Conservation (phyloP, 805 yeast species). For the Hanseniaspora singularis region DNA sequence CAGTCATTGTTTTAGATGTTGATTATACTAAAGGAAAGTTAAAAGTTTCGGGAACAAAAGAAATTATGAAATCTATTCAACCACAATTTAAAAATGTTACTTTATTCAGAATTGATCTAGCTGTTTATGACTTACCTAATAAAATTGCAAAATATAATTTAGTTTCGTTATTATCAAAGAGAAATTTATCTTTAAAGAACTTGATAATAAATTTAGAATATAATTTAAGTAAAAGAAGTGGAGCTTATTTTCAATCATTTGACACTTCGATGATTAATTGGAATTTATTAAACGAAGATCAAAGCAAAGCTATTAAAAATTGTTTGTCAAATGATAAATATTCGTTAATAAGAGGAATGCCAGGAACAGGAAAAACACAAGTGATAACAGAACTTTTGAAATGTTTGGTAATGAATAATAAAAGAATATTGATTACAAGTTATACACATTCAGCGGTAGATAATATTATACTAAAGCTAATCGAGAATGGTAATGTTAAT, state of each 20-base stretch:
- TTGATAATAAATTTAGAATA: neutral
- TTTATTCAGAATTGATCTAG: slow-evolving; percentile 62
- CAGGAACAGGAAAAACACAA: slow-evolving; percentile 94
- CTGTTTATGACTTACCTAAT: slow-evolving; percentile 64
- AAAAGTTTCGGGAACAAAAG: slow-evolving; percentile 31
- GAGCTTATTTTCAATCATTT: slow-evolving; percentile 15
- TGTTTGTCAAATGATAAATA: slow-evolving; percentile 61
- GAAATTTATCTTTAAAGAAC: slow-evolving; percentile 4
- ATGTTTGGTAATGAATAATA: slow-evolving; percentile 40
- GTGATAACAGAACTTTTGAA: slow-evolving; percentile 67
- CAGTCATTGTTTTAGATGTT: slow-evolving; percentile 43
- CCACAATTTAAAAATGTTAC: slow-evolving; percentile 17
- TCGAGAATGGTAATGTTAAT: slow-evolving; percentile 29
- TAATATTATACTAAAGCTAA: slow-evolving; percentile 69
- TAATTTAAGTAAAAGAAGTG: slow-evolving; percentile 4
- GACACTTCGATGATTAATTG: slow-evolving; percentile 12
- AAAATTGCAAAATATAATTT: slow-evolving; percentile 67
- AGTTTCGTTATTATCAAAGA: slow-evolving; percentile 45
- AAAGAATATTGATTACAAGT: slow-evolving; percentile 66
- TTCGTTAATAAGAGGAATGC: slow-evolving; percentile 84
- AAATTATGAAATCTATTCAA: slow-evolving; percentile 16
- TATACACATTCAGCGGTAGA: slow-evolving; percentile 96
- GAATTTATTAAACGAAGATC: slow-evolving; percentile 53
- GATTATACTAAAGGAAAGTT: slow-evolving; percentile 40
- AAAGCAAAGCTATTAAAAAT: slow-evolving; percentile 51